These are phyloP conservation scores for Paramecium sonneborni DNA, from an alignment of 73 alveolate species.

Conservation along the genomic window DNA sequence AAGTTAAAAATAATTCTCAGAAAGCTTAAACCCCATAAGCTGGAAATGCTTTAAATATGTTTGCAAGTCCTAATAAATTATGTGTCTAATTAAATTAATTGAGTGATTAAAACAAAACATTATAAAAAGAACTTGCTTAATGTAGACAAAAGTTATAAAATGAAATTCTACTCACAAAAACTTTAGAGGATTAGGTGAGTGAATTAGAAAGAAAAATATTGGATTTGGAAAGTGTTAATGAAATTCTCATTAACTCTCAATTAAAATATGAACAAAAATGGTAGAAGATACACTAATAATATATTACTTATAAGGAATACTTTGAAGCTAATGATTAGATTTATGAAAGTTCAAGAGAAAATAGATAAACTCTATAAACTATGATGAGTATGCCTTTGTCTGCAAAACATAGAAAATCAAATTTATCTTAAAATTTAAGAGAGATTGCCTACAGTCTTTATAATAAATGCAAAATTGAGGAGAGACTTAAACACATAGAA, in stretches of 20 bases:
- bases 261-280: slow-evolving; percentile 7
- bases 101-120: neutral
- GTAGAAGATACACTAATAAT: neutral
- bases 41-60: slow-evolving; percentile 9
- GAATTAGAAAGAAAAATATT: neutral
- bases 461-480: slow-evolving; percentile 12
- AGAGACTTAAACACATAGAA: neutral
- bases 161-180: slow-evolving; percentile 26
- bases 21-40: slow-evolving; percentile 36
- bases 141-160: slow-evolving; percentile 36
- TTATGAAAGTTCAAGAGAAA: slow-evolving; percentile 28
- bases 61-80: slow-evolving; percentile 40
- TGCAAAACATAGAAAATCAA: neutral
- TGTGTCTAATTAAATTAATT: neutral
- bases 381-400: neutral
- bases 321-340: neutral
- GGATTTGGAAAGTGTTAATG: neutral
- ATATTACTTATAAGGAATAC: neutral
- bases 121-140: slow-evolving; percentile 14
- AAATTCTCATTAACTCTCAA: neutral
- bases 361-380: neutral
- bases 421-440: neutral
- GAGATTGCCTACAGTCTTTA: slow-evolving; percentile 4
- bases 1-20: neutral
- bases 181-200: slow-evolving; percentile 24